Base-by-base conservation (phyloP, 2,329 filamentous ascomycete genomes). In the Trichoderma sp. region DNA sequence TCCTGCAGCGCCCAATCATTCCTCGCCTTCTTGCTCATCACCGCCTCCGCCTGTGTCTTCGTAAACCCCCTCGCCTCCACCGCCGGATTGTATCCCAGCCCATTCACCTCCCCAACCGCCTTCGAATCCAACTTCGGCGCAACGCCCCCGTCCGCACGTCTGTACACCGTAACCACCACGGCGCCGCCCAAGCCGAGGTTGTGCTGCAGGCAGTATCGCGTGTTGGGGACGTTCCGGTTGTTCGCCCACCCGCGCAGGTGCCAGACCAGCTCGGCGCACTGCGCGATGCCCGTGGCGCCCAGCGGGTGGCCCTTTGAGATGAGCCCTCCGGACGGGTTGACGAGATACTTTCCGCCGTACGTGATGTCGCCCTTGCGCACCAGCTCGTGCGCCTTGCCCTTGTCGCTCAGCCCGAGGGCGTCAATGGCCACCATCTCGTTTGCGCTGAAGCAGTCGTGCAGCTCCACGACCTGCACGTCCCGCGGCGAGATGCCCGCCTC, bases 281-380 rank as follows among this genome's bases (percentile, higher is more conserved):
- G 95, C 14, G 95, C 96, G 67, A 98, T 87, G n/a, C 96, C 95
- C 0, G 94, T 97, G 0, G 95, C 95, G 39, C 95, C 95, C 4
- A 98, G 90, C 0, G 96, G 95, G 81, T 98, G 95, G 53, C 95
- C 96, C 85, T 98, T 98, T 74, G 93, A 96, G 78, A 98, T 98
- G 71, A 98, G 88, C 1, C 96, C 96, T 57, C 95, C 96, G 0
- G 93, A 97, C 1, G 95, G 95, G 83, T 98, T 98, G 81, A 98
- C 89, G 74, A 98, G 88, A 80, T 93, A 90, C 78, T 89, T 88
- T 61, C 93, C 90, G 70, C 95, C 94, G 81, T 98, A 97, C 1
- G 95, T 98, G 79, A 98, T 97, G 78, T 95, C 94, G 32, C 95
- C 95, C 11, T 83, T 83, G 56, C 94, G 90, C 28, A 98, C 94